A percentile compares a stretch with the other conserved stretches of the same genome.
These are phyloP conservation scores for Fonsecaea multimorphosa DNA, from an alignment of 2,329 filamentous ascomycete genomes.

Conservation along the genomic window DNA sequence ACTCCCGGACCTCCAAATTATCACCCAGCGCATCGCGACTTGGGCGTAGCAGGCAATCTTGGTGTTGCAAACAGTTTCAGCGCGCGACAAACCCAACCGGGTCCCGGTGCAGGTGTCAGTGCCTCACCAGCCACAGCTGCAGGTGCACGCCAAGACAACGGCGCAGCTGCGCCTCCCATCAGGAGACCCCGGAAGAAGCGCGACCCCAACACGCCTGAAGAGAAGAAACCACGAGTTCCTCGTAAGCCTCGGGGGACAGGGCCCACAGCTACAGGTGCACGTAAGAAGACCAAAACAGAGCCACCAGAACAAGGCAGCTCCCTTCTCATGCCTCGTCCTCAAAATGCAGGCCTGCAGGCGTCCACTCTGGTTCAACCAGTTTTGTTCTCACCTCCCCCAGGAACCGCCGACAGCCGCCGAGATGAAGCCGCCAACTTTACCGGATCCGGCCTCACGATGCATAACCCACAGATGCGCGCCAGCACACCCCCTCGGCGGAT, in stretches of 20 bases:
- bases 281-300: slow-evolving; percentile 57
- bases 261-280: slow-evolving; percentile 45
- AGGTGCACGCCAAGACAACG: slow-evolving; percentile 43
- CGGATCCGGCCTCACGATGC: slow-evolving; percentile 52
- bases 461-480: slow-evolving; percentile 32
- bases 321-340: slow-evolving; percentile 25
- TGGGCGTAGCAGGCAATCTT: slow-evolving; percentile 19
- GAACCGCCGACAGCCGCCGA: neutral
- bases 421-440: slow-evolving; percentile 34
- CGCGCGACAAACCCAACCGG: slow-evolving; percentile 29
- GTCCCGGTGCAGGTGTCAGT: slow-evolving; percentile 7
- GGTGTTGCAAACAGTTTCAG: slow-evolving; percentile 29
- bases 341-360: slow-evolving; percentile 28
- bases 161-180: slow-evolving; percentile 32
- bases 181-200: slow-evolving; percentile 47
- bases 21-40: slow-evolving; percentile 25
- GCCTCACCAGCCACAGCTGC: slow-evolving; percentile 35
- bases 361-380: slow-evolving; percentile 37
- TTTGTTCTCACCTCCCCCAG: slow-evolving; percentile 24
- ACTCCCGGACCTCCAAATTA: slow-evolving; percentile 26
- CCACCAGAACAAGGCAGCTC: slow-evolving; percentile 21
- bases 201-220: slow-evolving; percentile 41
- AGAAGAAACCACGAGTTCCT: slow-evolving; percentile 40
- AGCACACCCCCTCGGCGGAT: slow-evolving; percentile 45
- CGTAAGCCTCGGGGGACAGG: slow-evolving; percentile 38